Evolutionary conservation across 2,329 filamentous ascomycete species (phyloP), one percentile per base, ranked within the genome.

Genomic region (Aspergillus novofumigatus): DNA sequence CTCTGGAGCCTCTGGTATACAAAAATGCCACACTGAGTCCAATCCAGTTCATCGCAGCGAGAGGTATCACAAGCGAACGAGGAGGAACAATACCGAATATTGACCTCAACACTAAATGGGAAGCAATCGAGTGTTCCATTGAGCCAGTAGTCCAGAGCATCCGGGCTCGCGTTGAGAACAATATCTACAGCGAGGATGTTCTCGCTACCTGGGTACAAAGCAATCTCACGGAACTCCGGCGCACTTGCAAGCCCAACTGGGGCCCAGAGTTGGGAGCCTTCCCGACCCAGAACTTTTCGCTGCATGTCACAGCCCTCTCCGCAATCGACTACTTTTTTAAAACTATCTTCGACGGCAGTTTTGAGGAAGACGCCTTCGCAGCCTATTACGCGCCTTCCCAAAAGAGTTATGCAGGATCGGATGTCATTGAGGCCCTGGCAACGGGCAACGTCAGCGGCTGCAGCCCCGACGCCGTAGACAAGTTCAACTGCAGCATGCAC

Each of bases 401-500:
- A 3, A 3, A 4, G 14, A 5, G 7, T 11, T 54, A 57, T 21
- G 55, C 55, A 3, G 47, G 23, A n/a, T 21, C 17, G 3, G 42
- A 51, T 51, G 21, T 51, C 44, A 47, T 55, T 17, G 20, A 55
- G 25, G 10, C 50, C 28, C 38, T 58, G 9, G 14, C 25, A 1
- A 28, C 44, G 28, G 42, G 52, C 23, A 51, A 56, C 20, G 35
- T 54, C 1, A 54, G 48, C 17, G 41, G 25, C 20, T 57, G 54
- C 51, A 5, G 38, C 1, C 14, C 11, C n/a, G 10, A 48, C 1
- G 42, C 29, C 4, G 25, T 29, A 3, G 41, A 51, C 25, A 53
- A 57, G 42, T 41, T 62, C 2, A 38, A 50, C 8, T 59, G 56
- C 42, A 51, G 38, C 17, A 59, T 59, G 56, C 21, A 54, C 9